Conservation (phyloP, 192 early-diverging fungal species). For the Phlyctochytrium planicorne region DNA sequence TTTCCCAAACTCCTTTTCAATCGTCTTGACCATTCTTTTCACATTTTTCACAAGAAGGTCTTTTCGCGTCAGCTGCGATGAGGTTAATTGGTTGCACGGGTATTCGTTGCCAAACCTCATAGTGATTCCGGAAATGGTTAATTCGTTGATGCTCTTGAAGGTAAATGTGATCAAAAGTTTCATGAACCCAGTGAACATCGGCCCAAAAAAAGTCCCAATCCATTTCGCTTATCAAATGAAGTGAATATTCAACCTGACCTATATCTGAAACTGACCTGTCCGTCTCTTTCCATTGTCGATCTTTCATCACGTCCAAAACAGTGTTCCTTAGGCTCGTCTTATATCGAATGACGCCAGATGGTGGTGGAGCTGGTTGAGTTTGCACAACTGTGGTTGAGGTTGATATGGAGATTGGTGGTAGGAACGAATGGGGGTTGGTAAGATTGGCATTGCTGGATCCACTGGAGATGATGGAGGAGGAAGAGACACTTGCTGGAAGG, state of each 20-base stretch:
- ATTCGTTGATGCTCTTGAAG: conserved; percentile 57
- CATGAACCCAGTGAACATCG: conserved; percentile 69
- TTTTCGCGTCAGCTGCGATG: conserved; percentile 56
- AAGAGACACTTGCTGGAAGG: no score
- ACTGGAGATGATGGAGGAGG: no score
- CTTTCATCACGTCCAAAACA: conserved; percentile 56
- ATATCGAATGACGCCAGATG: conserved; percentile 39
- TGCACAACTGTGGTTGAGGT: conserved; percentile 3
- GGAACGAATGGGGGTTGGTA: no score
- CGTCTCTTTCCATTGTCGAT: conserved; percentile 63
- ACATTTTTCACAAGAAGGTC: conserved; percentile 68
- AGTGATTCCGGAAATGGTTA: conserved; percentile 68
- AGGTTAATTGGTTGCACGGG: background rate
- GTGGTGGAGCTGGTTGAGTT: background rate
- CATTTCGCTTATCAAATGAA: conserved; percentile 33
- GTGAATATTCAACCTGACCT: background rate
- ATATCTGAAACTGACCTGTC: conserved; percentile 35
- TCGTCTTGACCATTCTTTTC: conserved; percentile 65
- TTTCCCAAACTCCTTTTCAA: conserved; percentile 60
- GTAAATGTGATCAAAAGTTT: conserved; percentile 65
- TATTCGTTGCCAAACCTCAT: conserved; percentile 44
- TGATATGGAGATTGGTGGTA: background rate
- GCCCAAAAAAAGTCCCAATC: conserved; percentile 69
- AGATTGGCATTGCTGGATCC: no score
- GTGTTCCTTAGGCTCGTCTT: conserved; percentile 56